phyloP scores from a whole-genome alignment of 78 protist genomes.

The Acrasis kona region DNA sequence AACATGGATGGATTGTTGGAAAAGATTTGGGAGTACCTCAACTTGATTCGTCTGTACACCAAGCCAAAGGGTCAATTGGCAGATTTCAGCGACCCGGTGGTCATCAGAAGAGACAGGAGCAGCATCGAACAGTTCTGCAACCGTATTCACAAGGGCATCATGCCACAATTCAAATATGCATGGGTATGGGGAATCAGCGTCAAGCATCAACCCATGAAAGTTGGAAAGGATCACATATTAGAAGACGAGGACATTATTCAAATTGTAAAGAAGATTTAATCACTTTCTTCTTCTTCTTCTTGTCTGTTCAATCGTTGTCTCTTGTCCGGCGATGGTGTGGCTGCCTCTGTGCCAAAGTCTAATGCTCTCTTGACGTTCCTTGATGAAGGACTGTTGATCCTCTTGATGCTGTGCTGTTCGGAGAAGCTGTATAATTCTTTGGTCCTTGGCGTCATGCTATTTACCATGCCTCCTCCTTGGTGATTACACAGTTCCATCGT shows the following conservation, averaged over 20 bases:
- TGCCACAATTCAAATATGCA: conserved; percentile 86
- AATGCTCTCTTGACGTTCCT: too few species aligned
- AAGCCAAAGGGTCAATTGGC: conserved; percentile 97
- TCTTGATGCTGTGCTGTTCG: too few species aligned
- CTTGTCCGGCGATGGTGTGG: too few species aligned
- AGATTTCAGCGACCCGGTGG: conserved; percentile 95
- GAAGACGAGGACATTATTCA: conserved; percentile 98
- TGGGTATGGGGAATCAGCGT: conserved; percentile 96
- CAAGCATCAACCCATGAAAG: conserved; percentile 86
- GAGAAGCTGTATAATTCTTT: background rate
- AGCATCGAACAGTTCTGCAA: conserved; percentile 83
- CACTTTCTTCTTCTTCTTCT: conserved; percentile 39
- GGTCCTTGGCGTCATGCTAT: background rate
- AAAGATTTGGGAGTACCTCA: conserved; percentile 85
- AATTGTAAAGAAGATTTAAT: conserved; percentile 79
- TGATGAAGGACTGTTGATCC: too few species aligned
- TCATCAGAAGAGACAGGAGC: conserved; percentile 45
- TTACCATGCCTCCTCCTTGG: background rate
- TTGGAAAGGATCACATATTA: conserved; percentile 85
- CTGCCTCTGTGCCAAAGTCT: too few species aligned
- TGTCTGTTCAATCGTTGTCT: conserved; percentile 66
- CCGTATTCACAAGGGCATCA: conserved; percentile 76
- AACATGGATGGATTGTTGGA: conserved; percentile 92
- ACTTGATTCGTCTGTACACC: conserved; percentile 91
- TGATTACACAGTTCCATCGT: background rate